Conservation (phyloP, 2,329 filamentous ascomycete genomes). For the Aspergillus fischeri region DNA sequence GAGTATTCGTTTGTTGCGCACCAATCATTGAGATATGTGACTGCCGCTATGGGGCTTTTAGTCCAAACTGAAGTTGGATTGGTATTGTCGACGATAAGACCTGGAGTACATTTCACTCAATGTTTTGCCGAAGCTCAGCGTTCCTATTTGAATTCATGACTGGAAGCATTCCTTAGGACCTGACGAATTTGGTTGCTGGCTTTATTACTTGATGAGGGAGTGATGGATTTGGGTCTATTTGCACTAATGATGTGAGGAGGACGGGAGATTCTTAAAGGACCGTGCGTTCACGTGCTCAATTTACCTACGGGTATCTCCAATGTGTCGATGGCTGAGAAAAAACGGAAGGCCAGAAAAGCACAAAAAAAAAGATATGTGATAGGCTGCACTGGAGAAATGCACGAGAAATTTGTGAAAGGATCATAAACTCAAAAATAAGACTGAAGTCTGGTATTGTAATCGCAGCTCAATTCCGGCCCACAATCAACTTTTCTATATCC, state of each 20-base stretch:
- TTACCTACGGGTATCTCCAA: neutral
- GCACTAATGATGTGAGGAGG: neutral
- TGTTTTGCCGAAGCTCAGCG: neutral
- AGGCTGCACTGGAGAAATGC: neutral
- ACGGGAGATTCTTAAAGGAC: neutral
- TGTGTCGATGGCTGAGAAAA: neutral
- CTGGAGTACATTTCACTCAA: neutral
- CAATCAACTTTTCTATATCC: constrained; percentile 64
- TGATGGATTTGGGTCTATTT: neutral
- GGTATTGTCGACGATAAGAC: neutral
- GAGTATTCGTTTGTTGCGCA: neutral
- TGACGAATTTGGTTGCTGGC: neutral
- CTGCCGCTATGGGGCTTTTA: neutral
- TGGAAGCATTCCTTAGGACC: neutral
- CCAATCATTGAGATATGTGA: neutral
- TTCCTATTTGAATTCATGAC: neutral
- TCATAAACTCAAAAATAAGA: constrained; percentile 9
- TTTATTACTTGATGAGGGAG: neutral
- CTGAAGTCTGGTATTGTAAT: neutral
- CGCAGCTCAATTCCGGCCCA: constrained; percentile 12
- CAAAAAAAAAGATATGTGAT: neutral
- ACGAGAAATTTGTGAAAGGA: constrained; percentile 3
- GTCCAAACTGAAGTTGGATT: neutral
- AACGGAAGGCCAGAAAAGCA: neutral
- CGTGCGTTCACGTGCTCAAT: neutral